phyloP scores from a whole-genome alignment of 2,329 filamentous ascomycete genomes.

The Epichloe gansuensis region DNA sequence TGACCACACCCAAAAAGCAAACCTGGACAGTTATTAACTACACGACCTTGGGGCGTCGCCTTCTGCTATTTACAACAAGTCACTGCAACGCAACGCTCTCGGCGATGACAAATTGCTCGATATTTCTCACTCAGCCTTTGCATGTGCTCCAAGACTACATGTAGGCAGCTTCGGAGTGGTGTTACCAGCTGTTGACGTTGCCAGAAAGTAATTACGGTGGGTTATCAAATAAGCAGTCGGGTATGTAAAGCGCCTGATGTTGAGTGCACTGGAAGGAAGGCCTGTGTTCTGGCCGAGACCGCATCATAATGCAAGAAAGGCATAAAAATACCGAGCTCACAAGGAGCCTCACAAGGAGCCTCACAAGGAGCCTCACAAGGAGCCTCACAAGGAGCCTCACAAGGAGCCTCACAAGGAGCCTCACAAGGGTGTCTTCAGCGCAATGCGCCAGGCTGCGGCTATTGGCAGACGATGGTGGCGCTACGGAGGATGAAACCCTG shows the following conservation, averaged over 20 bases:
- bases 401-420: background rate
- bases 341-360: background rate
- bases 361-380: background rate
- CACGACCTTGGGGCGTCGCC: background rate
- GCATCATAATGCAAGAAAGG: background rate
- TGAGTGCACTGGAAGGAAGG: background rate
- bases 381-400: background rate
- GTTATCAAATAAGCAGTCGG: no score
- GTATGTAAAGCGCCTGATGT: no score
- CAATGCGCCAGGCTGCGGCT: background rate
- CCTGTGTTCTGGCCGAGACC: no score
- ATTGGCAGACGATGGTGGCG: background rate
- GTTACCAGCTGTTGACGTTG: no score
- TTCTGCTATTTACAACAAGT: background rate
- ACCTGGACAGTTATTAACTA: background rate
- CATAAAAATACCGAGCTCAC: background rate
- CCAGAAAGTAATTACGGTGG: no score
- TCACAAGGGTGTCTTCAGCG: background rate
- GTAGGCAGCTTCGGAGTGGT: no score
- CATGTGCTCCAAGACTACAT: no score
- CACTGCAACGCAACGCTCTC: background rate
- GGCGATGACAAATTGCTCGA: background rate
- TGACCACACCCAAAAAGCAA: background rate
- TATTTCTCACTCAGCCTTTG: no score
- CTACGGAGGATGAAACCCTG: background rate